Base-by-base conservation (phyloP, 2,329 filamentous ascomycete species). In the Pezicula rhizophila region DNA sequence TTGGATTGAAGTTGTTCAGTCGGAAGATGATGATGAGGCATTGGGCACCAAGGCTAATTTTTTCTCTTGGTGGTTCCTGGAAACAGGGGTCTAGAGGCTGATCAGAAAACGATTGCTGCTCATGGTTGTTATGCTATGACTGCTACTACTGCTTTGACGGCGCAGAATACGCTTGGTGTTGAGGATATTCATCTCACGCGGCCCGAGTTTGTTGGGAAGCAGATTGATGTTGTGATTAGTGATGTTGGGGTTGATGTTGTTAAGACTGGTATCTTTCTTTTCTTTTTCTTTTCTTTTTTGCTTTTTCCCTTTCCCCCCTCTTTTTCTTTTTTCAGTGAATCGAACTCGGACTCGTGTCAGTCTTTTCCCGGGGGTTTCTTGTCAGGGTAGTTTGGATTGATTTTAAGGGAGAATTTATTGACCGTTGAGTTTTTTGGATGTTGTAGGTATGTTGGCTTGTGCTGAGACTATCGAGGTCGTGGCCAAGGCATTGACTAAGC, bases 41-140 rank as follows among this genome's bases (percentile, higher is more conserved):
- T 7, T 23, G 23, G 23, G 18, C 7, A n/a, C 17, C 12, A 18
- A 20, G 20, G 28, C 28, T 31, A 12, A 39, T 51, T 46, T 33
- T 31, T 31, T 2, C 11, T 10, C 28, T 31, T 10, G 18, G n/a
- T 23, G 25, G n/a, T 42, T 15, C 15, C 11, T 14, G 8, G 23
- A 14, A 50, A 33, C 61, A 96, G 91, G 48, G 93, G 92, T 45
- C 80, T 99, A 31, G 92, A 99, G 68, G 93, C 92, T 35, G 92
- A 97, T 66, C 91, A 97, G 64, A 95, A 96, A 66, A 90, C 95
- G 52, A 85, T 96, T 52, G 87, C 90, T 40, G 89, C 88, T 15
- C 90, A 97, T 78, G 84, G 86, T 51, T 93, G 88, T 70, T 97
- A 97, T 75, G 90, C 89, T 51, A 95, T 96, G 83, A 96, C 92